These are phyloP conservation scores for Prunus padus DNA, from an alignment of 306 rosid genomes.

Conservation along the genomic window DNA sequence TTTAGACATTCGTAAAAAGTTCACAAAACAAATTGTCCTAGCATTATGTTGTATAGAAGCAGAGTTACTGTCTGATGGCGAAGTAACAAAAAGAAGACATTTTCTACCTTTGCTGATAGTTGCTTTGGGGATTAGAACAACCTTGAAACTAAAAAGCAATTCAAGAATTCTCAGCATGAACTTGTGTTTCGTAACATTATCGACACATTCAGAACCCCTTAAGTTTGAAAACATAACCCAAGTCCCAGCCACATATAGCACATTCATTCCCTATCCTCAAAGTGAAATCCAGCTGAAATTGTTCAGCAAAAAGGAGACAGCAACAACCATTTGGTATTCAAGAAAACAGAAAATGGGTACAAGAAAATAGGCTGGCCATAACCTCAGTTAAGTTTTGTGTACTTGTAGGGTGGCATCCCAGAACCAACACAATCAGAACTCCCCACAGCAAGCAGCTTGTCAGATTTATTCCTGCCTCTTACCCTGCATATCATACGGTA, in stretches of 20 bases:
- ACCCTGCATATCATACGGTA: slow-evolving; percentile 15
- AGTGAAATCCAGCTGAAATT: not conserved
- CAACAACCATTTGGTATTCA: not conserved
- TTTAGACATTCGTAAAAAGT: too few species aligned
- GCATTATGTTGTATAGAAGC: too few species aligned
- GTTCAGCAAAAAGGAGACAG: not conserved
- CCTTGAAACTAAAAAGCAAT: not conserved
- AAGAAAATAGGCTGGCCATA: slow-evolving; percentile 44
- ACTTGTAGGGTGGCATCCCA: not conserved
- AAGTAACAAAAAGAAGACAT: too few species aligned
- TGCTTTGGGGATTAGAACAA: not conserved
- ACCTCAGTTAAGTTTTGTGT: slow-evolving; percentile 9
- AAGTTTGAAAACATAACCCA: not conserved
- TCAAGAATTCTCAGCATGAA: not conserved
- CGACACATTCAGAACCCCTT: not conserved
- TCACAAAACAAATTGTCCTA: too few species aligned
- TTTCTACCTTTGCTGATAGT: too few species aligned
- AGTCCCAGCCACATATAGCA: not conserved
- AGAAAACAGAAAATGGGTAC: not conserved
- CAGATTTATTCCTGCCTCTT: not conserved
- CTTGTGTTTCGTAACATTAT: not conserved
- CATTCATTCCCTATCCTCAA: not conserved
- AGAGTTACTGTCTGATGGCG: too few species aligned
- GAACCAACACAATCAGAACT: not conserved
- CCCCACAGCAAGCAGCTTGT: slow-evolving; percentile 19